Conservation (phyloP, 495 filamentous ascomycete species). For the Penicillium cinerascens region DNA sequence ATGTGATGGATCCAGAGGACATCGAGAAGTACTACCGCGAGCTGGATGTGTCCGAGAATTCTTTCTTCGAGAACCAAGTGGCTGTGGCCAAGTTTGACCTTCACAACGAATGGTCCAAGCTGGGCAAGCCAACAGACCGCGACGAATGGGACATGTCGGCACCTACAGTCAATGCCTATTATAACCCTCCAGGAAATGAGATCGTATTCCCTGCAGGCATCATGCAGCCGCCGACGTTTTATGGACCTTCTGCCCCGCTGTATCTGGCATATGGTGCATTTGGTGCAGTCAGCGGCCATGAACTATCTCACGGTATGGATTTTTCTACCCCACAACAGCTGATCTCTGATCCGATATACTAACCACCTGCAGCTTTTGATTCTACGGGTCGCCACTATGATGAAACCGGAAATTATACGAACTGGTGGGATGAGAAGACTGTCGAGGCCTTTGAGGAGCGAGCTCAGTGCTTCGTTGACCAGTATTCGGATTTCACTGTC, state of each 20-base stretch:
- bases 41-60: conserved; percentile 48
- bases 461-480: conserved; percentile 66
- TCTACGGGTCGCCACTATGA: conserved; percentile 65
- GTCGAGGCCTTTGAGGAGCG: conserved; percentile 59
- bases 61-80: conserved; percentile 60
- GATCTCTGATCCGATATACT: conserved; percentile 1
- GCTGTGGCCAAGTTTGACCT: conserved; percentile 46
- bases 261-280: conserved; percentile 71
- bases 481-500: conserved; percentile 64
- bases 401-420: conserved; percentile 59
- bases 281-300: conserved; percentile 67
- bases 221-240: conserved; percentile 68
- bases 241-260: conserved; percentile 54
- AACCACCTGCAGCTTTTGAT: conserved; percentile 56
- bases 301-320: conserved; percentile 64
- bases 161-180: conserved; percentile 62
- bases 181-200: conserved; percentile 60
- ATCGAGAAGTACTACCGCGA: conserved; percentile 56
- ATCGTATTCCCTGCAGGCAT: conserved; percentile 73
- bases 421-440: conserved; percentile 70
- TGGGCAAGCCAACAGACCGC: conserved; percentile 60
- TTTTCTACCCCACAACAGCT: background rate
- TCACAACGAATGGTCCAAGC: conserved; percentile 50
- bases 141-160: conserved; percentile 62
- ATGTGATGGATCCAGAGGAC: conserved; percentile 56